Conservation (phyloP, 73 alveolate species). For the Effrenium voratum region DNA sequence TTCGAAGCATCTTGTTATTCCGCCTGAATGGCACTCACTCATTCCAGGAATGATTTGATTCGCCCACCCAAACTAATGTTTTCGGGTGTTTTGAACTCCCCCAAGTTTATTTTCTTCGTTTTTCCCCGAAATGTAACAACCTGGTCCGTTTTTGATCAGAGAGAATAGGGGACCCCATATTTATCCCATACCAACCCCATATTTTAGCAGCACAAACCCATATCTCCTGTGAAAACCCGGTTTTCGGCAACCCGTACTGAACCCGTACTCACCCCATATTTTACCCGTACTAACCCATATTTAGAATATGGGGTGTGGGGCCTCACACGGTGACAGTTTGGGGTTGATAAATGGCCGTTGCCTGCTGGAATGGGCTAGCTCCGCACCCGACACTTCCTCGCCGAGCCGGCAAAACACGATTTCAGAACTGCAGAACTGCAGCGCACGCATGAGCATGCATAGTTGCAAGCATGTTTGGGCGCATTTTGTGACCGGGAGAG, state of each 20-base stretch:
- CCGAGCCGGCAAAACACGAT: no score
- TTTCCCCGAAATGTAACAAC: not conserved
- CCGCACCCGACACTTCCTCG: no score
- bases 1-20: not conserved
- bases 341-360: no score
- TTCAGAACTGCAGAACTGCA: no score
- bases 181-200: not conserved
- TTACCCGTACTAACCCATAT: no score
- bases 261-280: constrained; percentile 19
- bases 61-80: not conserved
- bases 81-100: not conserved
- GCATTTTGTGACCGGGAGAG: no score
- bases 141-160: not conserved
- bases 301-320: no score
- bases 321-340: no score
- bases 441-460: no score
- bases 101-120: not conserved
- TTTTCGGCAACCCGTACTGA: not conserved
- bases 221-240: not conserved
- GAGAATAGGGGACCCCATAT: not conserved
- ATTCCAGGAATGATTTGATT: not conserved
- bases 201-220: not conserved
- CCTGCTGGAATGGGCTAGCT: no score
- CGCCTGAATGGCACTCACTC: not conserved
- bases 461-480: no score